Evolutionary conservation across 2,329 filamentous ascomycete species (phyloP).

Genomic region (Talaromyces sp.): DNA sequence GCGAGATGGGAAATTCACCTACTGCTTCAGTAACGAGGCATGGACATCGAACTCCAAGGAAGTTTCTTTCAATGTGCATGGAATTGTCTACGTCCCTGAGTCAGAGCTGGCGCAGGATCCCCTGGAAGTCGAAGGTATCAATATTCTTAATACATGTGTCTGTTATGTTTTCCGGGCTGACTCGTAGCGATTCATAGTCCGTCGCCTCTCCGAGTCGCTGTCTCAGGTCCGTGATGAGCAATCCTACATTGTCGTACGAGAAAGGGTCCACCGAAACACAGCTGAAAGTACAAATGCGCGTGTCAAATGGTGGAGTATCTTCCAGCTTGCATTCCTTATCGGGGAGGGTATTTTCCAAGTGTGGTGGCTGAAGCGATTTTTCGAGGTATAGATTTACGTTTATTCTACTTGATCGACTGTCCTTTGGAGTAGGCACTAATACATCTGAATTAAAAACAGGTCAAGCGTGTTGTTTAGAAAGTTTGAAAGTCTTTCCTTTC

Average conservation of each 20-base stretch:
- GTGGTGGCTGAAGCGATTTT: constrained; percentile 98
- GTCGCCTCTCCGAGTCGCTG: constrained; percentile 75
- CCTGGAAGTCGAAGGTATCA: constrained; percentile 78
- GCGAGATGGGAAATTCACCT: constrained; percentile 81
- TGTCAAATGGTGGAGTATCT: constrained; percentile 99
- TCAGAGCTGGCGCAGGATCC: constrained; percentile 78
- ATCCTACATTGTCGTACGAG: constrained; percentile 89
- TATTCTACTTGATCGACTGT: background rate
- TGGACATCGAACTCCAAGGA: constrained; percentile 97
- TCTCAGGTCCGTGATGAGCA: constrained; percentile 96
- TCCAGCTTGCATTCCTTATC: constrained; percentile 82
- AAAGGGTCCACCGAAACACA: constrained; percentile 95
- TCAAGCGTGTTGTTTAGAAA: constrained; percentile 43
- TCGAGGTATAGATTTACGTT: constrained; percentile 58
- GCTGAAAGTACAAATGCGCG: constrained; percentile 96
- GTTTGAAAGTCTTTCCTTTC: background rate
- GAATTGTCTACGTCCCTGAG: constrained; percentile 94
- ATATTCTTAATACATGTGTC: background rate
- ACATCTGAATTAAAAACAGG: constrained; percentile 30
- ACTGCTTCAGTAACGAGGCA: constrained; percentile 99
- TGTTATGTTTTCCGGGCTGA: constrained; percentile 3
- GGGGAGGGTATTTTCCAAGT: constrained; percentile 97
- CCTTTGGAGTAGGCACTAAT: constrained; percentile 5
- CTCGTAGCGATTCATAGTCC: constrained; percentile 51
- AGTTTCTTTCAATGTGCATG: constrained; percentile 98